Evolutionary conservation across 108 stramenopile genomes (phyloP).

Genomic region (Nitzschia palea): DNA sequence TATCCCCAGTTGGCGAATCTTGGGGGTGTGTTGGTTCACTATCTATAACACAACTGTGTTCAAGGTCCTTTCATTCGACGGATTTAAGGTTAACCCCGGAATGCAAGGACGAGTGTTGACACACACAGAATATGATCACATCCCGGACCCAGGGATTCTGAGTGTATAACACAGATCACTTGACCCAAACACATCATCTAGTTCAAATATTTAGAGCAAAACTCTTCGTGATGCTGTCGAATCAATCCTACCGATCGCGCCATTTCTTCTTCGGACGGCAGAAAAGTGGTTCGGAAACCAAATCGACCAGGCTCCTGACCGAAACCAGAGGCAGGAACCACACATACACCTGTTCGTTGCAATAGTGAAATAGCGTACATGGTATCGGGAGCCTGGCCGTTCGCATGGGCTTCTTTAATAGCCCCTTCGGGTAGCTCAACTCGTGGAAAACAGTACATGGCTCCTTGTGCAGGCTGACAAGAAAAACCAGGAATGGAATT

Average conservation of each 20-base stretch:
- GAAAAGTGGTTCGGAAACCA: conserved; percentile 96
- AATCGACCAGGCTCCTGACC: conserved; percentile 88
- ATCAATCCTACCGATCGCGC: conserved; percentile 68
- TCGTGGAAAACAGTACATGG: conserved; percentile 96
- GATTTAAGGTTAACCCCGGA: too few relatives aligned
- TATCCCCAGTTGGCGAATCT: too few relatives aligned
- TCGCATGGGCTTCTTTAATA: conserved; percentile 60
- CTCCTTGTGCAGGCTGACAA: conserved; percentile 93
- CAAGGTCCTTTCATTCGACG: too few relatives aligned
- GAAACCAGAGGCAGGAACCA: conserved; percentile 97
- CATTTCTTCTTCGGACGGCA: conserved; percentile 84
- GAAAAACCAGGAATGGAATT: conserved; percentile 89
- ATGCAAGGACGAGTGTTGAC: too few relatives aligned
- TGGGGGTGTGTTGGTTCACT: too few relatives aligned
- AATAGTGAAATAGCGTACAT: conserved; percentile 90
- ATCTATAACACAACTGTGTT: too few relatives aligned
- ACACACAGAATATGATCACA: too few relatives aligned
- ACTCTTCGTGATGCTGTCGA: conserved; percentile 79
- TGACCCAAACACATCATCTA: too few relatives aligned
- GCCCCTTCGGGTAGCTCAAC: conserved; percentile 82
- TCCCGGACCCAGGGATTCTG: too few relatives aligned
- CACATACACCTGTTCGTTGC: conserved; percentile 90
- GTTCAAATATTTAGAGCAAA: conserved; percentile 63
- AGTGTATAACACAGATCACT: too few relatives aligned
- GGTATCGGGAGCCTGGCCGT: conserved; percentile 84